These are phyloP conservation scores for Friedmanniomyces endolithicus DNA, from an alignment of 495 filamentous ascomycete species.

Conservation along the genomic window DNA sequence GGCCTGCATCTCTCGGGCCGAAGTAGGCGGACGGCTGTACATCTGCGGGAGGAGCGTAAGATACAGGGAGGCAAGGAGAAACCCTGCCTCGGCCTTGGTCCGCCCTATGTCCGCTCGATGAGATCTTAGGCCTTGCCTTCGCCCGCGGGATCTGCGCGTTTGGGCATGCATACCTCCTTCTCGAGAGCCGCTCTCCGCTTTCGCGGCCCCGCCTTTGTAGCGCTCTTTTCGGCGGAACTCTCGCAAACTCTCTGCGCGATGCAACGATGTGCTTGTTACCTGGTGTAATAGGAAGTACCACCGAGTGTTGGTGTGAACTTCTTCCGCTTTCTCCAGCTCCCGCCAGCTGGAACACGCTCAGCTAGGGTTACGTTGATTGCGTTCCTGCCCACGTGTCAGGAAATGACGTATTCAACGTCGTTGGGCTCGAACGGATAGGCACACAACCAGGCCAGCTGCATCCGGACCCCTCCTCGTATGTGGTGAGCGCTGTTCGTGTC, in stretches of 20 bases:
- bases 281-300: background rate
- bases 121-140: too few relatives aligned
- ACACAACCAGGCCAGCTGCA: background rate
- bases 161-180: too few relatives aligned
- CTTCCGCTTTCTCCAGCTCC: background rate
- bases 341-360: background rate
- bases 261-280: background rate
- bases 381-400: background rate
- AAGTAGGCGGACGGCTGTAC: too few relatives aligned
- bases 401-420: background rate
- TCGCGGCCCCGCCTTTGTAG: background rate
- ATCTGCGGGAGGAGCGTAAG: too few relatives aligned
- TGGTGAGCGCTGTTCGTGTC: too few relatives aligned
- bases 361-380: background rate
- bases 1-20: too few relatives aligned
- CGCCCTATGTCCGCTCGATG: too few relatives aligned
- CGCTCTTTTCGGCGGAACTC: background rate
- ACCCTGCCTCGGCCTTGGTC: too few relatives aligned
- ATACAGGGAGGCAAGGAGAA: too few relatives aligned
- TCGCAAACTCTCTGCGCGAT: background rate
- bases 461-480: background rate
- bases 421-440: background rate
- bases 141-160: too few relatives aligned
- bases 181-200: background rate
- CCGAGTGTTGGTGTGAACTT: background rate